These are phyloP conservation scores for Crithidia fasciculata DNA, from an alignment of 208 protist genomes.

Conservation along the genomic window DNA sequence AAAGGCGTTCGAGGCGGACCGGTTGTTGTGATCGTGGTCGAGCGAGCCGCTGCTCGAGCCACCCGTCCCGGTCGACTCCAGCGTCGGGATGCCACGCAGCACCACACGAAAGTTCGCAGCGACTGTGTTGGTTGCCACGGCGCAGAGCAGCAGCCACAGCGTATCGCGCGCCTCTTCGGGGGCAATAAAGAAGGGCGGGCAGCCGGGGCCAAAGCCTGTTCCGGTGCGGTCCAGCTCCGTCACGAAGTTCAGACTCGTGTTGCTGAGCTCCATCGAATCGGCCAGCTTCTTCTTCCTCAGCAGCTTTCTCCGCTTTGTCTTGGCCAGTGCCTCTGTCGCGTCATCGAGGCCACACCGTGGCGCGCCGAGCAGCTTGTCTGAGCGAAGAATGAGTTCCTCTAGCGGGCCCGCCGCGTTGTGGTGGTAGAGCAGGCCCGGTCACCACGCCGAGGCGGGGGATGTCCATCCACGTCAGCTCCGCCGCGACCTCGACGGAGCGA, in stretches of 20 bases:
- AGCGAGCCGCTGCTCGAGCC: slow-evolving; percentile 1
- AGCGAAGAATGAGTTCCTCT: slow-evolving; percentile 45
- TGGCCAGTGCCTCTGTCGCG: neutral
- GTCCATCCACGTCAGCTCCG: slow-evolving; percentile 44
- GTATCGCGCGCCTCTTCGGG: slow-evolving; percentile 64
- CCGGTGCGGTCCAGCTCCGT: slow-evolving; percentile 39
- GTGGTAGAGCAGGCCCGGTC: slow-evolving; percentile 59
- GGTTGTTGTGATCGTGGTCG: neutral
- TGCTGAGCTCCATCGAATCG: slow-evolving; percentile 8
- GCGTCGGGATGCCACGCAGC: slow-evolving; percentile 31
- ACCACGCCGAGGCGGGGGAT: slow-evolving; percentile 75
- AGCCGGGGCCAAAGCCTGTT: slow-evolving; percentile 36
- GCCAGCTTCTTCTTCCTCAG: slow-evolving; percentile 1
- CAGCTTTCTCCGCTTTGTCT: slow-evolving; percentile 15
- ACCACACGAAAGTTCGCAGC: slow-evolving; percentile 27
- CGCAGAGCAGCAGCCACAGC: slow-evolving; percentile 66
- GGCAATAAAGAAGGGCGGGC: slow-evolving; percentile 48
- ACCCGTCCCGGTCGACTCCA: neutral
- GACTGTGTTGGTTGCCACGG: slow-evolving; percentile 43
- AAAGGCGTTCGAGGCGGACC: slow-evolving; percentile 3
- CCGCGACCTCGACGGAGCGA: slow-evolving; percentile 44
- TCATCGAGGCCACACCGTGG: slow-evolving; percentile 5
- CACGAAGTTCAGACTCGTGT: slow-evolving; percentile 32
- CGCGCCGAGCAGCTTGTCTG: slow-evolving; percentile 45
- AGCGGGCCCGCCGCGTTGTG: slow-evolving; percentile 40